Evolutionary conservation across 2,329 filamentous ascomycete genomes (phyloP).

Genomic region (Metarhizium album): DNA sequence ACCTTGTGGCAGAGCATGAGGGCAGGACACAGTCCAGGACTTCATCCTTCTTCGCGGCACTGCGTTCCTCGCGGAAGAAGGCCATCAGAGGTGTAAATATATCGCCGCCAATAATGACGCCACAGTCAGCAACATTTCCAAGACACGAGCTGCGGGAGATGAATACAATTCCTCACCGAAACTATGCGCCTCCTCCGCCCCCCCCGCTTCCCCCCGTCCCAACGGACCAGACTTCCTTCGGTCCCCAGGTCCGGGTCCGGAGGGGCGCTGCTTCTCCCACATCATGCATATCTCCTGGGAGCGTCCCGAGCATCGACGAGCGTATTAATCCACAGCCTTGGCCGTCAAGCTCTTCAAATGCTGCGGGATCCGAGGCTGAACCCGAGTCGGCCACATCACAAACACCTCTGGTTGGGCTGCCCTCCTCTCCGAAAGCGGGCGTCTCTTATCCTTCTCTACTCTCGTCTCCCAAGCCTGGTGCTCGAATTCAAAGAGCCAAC

Average conservation of each 20-base stretch:
- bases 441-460: slow-evolving; percentile 29
- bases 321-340: slow-evolving; percentile 34
- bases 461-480: slow-evolving; percentile 38
- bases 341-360: slow-evolving; percentile 17
- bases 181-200: slow-evolving; percentile 46
- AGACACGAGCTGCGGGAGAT: slow-evolving; percentile 45
- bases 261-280: slow-evolving; percentile 16
- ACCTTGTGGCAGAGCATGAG: slow-evolving; percentile 31
- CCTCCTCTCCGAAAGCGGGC: slow-evolving; percentile 29
- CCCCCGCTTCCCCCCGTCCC: slow-evolving; percentile 48
- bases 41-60: slow-evolving; percentile 49
- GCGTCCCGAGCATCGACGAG: slow-evolving; percentile 42
- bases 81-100: slow-evolving; percentile 43
- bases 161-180: slow-evolving; percentile 44
- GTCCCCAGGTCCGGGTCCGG: slow-evolving; percentile 15
- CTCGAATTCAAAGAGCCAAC: slow-evolving; percentile 38
- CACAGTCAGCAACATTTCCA: slow-evolving; percentile 49
- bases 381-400: slow-evolving; percentile 42
- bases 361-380: slow-evolving; percentile 33
- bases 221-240: slow-evolving; percentile 30
- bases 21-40: slow-evolving; percentile 45
- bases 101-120: slow-evolving; percentile 56
- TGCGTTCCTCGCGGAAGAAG: slow-evolving; percentile 49
- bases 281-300: slow-evolving; percentile 29
- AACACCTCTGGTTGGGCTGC: slow-evolving; percentile 40